phyloP scores from a whole-genome alignment of 2,329 filamentous ascomycete species.

The Magnaporthiopsis rhizophila region DNA sequence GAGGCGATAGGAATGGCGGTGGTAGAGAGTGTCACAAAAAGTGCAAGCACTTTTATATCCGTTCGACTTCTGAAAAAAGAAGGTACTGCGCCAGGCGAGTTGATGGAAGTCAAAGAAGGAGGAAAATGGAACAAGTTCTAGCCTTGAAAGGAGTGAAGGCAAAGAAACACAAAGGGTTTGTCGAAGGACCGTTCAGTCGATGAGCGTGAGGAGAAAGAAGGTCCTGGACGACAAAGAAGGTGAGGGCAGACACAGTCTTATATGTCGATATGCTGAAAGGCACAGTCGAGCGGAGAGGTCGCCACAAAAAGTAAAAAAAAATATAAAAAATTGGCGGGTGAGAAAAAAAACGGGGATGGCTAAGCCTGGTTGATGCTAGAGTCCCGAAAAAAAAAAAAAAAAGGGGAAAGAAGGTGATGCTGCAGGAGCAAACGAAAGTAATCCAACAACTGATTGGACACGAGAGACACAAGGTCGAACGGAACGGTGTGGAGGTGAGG shows the following conservation, averaged over 20 bases:
- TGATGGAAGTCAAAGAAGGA: conserved; percentile 18
- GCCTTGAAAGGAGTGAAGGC: conserved; percentile 28
- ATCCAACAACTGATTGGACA: conserved; percentile 14
- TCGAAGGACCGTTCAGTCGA: conserved; percentile 2
- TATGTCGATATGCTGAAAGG: conserved; percentile 19
- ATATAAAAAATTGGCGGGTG: no score
- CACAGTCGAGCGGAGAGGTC: neutral
- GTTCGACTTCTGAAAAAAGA: conserved; percentile 23
- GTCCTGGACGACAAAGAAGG: conserved; percentile 2
- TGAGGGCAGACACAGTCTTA: conserved; percentile 3
- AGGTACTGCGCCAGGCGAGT: conserved; percentile 35
- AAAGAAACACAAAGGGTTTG: neutral
- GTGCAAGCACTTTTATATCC: conserved; percentile 17
- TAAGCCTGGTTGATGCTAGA: conserved; percentile 5
- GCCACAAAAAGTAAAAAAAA: conserved; percentile 1
- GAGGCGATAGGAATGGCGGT: conserved; percentile 1
- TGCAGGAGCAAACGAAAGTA: conserved; percentile 7
- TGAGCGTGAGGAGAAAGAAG: conserved; percentile 2
- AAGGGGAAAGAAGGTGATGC: conserved; percentile 1
- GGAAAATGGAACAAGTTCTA: conserved; percentile 21
- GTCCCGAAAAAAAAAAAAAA: conserved; percentile 3
- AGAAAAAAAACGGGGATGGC: conserved; percentile 1
- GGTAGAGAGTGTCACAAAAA: conserved; percentile 8
- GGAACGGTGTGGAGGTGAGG: conserved; percentile 3
- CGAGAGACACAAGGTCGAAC: conserved; percentile 10